Base-by-base conservation (phyloP, 2,329 filamentous ascomycete genomes). In the Lecanicillium sp. region DNA sequence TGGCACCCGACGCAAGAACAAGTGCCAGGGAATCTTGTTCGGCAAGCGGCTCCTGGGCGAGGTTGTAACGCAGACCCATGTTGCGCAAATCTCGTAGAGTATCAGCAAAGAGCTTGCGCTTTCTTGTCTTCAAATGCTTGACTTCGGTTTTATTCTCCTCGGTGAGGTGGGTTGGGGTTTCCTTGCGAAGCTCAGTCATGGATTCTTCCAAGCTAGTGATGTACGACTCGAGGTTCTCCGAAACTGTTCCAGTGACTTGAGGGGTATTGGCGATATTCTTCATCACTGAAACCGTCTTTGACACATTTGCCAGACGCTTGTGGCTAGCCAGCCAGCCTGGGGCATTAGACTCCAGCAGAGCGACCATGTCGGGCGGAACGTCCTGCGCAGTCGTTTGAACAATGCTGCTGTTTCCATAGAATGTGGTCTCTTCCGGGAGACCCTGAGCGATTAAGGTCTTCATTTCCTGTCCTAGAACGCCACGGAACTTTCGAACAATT, bases 11-110 rank as follows among this genome's bases (percentile, higher is more conserved):
- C 2, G 87, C 78, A 23, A 98, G 74, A 2, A 96, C 74, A 5
- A 76, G 67, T 5, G 86, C 77, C 7, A 87, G 71, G 1, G 87
- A 85, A 23, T 78, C 74, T 64, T 98, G 93, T 45, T 81, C 80
- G 32, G 78, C 76, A 15, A 97, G 72, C 36, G 84, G 74, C 60
- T 87, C 81, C 12, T 81, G 83, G 54, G 86, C 82, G 14, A 95
- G 73, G 60, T 95, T 96, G 44, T 84, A 82, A 57, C 84, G 85
- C 57, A 98, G 79, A 4, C 93, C 93, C 91, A 98, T 97, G 49
- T 84, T 79, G 29, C 89, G 82, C 23, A 96, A 71, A 19, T 83
- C 80, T 59, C 87, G 90, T 54, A 98, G 70, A 0, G 87, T 90
- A 56, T 97, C 91, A 1, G 89, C 87, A 58, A 95, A 93, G 12